Evolutionary conservation across 192 early-diverging fungal species (phyloP).

Genomic region (Podila epicladia): DNA sequence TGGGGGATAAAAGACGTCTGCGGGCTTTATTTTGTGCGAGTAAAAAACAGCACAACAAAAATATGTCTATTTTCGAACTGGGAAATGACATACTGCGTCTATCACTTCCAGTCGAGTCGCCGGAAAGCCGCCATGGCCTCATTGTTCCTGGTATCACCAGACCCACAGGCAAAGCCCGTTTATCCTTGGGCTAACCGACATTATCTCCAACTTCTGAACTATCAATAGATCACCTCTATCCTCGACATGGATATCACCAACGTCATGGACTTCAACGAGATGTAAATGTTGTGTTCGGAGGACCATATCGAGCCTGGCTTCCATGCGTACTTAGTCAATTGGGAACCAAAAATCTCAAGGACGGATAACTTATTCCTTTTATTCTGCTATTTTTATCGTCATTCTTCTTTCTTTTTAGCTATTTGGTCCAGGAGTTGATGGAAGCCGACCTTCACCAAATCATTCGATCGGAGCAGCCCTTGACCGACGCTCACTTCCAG

Average conservation of each 20-base stretch:
- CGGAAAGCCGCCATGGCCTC: too few species aligned
- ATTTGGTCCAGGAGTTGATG: conserved; percentile 98
- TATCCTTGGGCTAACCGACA: background rate
- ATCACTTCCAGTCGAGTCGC: too few species aligned
- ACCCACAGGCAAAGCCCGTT: background rate
- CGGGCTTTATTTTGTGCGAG: too few species aligned
- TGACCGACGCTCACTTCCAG: conserved; percentile 97
- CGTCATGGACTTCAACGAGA: conserved; percentile 89
- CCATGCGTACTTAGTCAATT: background rate
- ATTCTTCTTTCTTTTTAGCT: conserved; percentile 50
- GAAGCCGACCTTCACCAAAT: conserved; percentile 99
- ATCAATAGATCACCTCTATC: conserved; percentile 78
- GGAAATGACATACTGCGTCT: too few species aligned
- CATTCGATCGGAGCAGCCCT: conserved; percentile 90
- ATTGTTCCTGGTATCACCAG: too few species aligned
- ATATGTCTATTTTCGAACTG: too few species aligned
- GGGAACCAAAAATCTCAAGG: background rate
- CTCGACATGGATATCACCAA: conserved; percentile 93
- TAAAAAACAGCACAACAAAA: too few species aligned
- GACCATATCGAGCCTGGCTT: too few species aligned
- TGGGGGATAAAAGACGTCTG: background rate
- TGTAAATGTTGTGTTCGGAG: conserved; percentile 55
- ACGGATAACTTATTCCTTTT: background rate
- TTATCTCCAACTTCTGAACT: background rate
- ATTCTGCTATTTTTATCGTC: conserved; percentile 9